Evolutionary conservation across 495 filamentous ascomycete species (phyloP).

Genomic region (Penicillium flavigenum): DNA sequence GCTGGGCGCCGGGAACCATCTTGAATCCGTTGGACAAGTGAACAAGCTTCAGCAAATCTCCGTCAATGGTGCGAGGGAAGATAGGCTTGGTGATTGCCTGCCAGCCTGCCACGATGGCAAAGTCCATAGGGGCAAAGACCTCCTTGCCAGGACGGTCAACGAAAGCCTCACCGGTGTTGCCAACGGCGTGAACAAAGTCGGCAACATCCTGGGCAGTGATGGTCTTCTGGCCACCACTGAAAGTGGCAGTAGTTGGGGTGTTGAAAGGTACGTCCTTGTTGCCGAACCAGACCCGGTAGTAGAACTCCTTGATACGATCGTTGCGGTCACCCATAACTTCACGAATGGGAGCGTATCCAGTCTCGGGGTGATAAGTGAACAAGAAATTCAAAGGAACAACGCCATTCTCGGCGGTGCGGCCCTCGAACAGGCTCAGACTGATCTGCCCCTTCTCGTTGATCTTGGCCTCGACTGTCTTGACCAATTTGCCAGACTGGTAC

Average conservation of each 20-base stretch:
- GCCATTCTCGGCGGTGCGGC: conserved; percentile 76
- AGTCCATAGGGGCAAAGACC: conserved; percentile 97
- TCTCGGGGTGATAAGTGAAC: conserved; percentile 91
- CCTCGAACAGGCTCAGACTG: conserved; percentile 80
- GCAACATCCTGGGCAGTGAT: conserved; percentile 91
- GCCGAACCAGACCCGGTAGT: conserved; percentile 93
- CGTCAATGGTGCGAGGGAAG: conserved; percentile 91
- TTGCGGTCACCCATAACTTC: conserved; percentile 95
- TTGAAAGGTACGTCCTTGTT: conserved; percentile 82
- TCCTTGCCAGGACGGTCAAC: conserved; percentile 94
- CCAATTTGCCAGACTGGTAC: conserved; percentile 61
- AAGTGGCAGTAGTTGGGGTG: conserved; percentile 75
- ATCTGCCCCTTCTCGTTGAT: conserved; percentile 75
- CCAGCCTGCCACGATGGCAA: conserved; percentile 98
- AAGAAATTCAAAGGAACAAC: conserved; percentile 75
- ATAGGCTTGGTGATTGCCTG: conserved; percentile 99
- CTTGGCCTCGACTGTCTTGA: conserved; percentile 83
- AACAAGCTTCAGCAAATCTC: conserved; percentile 90
- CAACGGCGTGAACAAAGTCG: conserved; percentile 97
- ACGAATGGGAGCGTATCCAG: conserved; percentile 90
- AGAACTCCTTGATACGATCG: conserved; percentile 96
- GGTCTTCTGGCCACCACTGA: conserved; percentile 80
- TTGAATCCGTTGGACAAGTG: conserved; percentile 97
- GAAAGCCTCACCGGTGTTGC: conserved; percentile 98
- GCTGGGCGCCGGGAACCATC: conserved; percentile 94